phyloP scores from a whole-genome alignment of 306 rosid genomes.

The Delonix regia region DNA sequence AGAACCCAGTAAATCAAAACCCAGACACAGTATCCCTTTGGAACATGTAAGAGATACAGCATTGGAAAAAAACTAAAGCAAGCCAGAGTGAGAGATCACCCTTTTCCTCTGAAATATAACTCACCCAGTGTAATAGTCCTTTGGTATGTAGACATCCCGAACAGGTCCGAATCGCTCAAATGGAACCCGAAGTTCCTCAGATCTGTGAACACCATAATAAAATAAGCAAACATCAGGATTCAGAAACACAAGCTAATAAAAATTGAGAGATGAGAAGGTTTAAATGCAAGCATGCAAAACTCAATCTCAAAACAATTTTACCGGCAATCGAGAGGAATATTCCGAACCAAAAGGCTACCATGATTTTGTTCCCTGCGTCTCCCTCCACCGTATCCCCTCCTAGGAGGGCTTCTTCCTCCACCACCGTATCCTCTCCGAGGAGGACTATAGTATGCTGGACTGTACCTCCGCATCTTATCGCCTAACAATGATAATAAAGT shows the following conservation, averaged over 20 bases:
- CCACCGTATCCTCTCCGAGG: conserved; percentile 91
- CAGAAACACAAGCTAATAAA: background rate
- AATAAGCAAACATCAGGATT: background rate
- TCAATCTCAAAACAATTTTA: background rate
- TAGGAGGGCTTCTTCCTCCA: conserved; percentile 53
- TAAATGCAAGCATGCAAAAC: background rate
- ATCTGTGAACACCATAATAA: conserved; percentile 42
- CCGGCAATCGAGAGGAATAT: conserved; percentile 93
- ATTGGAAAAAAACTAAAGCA: background rate
- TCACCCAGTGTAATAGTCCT: conserved; percentile 96
- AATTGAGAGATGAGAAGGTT: background rate
- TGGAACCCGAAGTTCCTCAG: conserved; percentile 84
- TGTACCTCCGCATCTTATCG: conserved; percentile 74
- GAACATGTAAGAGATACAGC: background rate
- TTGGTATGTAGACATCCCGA: conserved; percentile 93
- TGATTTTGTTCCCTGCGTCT: conserved; percentile 73
- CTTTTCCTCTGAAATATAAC: conserved; percentile 25
- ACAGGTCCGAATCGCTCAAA: conserved; percentile 95
- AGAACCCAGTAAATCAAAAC: background rate
- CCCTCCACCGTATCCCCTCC: conserved; percentile 63
- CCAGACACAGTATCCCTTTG: too few species aligned
- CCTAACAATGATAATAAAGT: conserved; percentile 14
- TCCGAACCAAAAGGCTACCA: conserved; percentile 95
- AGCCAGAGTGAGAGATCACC: background rate
- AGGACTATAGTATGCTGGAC: conserved; percentile 96